These are phyloP conservation scores for Trichoderma atroviride DNA, from an alignment of 2,329 filamentous ascomycete species.

Conservation along the genomic window DNA sequence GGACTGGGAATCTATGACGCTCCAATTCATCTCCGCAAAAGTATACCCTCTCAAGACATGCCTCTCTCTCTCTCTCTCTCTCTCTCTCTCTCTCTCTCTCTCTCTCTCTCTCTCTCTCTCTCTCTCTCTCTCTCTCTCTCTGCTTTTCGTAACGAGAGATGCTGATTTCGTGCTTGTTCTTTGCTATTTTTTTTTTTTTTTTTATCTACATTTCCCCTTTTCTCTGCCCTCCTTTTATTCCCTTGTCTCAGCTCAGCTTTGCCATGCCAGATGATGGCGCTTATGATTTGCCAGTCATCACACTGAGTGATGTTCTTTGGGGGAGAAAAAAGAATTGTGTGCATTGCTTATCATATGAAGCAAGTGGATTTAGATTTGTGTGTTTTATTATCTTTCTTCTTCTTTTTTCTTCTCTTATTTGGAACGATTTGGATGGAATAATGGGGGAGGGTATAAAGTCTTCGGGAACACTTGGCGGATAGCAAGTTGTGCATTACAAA, in stretches of 20 bases:
- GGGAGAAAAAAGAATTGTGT: background rate
- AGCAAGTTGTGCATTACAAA: slow-evolving; percentile 16
- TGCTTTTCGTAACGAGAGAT: background rate
- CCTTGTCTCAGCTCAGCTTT: background rate
- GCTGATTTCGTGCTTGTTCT: background rate
- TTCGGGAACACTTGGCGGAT: slow-evolving; percentile 1
- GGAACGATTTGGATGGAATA: slow-evolving; percentile 8
- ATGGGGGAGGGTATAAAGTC: background rate
- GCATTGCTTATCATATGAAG: slow-evolving; percentile 1
- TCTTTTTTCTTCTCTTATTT: background rate
- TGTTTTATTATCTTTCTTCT: background rate
- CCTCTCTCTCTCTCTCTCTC: slow-evolving; percentile 8
- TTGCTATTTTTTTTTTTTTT: background rate
- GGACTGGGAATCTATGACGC: slow-evolving; percentile 9
- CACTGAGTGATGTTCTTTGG: background rate
- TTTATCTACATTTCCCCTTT: background rate
- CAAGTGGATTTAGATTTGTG: background rate
- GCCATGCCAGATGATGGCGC: background rate
- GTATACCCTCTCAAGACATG: slow-evolving; percentile 20
- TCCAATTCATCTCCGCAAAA: slow-evolving; percentile 9
- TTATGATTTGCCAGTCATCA: background rate
- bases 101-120: slow-evolving; percentile 8
- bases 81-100: slow-evolving; percentile 8
- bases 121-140: slow-evolving; percentile 8
- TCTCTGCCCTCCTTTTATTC: background rate